phyloP scores from a whole-genome alignment of 1,284 basidiomycete genomes.

The Pulveroboletus sp. region DNA sequence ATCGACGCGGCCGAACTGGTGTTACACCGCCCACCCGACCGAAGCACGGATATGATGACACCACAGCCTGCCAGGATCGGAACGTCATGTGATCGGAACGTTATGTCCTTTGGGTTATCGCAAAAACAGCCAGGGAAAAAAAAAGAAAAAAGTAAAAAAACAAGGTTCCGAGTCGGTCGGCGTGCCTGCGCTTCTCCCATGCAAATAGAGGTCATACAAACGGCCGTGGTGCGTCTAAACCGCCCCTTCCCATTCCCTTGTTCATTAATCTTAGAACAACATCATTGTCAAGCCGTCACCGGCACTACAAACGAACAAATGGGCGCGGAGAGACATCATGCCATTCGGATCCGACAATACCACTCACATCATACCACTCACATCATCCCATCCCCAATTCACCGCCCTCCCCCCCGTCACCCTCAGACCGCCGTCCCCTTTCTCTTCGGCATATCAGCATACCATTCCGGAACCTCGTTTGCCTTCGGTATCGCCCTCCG shows the following conservation, averaged over 20 bases:
- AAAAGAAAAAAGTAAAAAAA: conserved; percentile 11
- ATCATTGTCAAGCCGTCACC: conserved; percentile 4
- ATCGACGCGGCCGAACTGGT: conserved; percentile 12
- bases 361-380: conserved; percentile 14
- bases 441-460: conserved; percentile 40
- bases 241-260: conserved; percentile 11
- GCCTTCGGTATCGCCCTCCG: conserved; percentile 63
- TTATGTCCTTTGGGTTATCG: conserved; percentile 2
- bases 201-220: conserved; percentile 8
- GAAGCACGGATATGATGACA: conserved; percentile 5
- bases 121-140: neutral
- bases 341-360: conserved; percentile 1
- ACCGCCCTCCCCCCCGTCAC: conserved; percentile 5
- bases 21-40: neutral
- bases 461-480: conserved; percentile 72
- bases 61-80: too few relatives aligned
- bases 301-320: neutral
- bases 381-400: neutral
- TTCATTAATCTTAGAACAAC: conserved; percentile 29
- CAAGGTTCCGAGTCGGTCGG: conserved; percentile 31
- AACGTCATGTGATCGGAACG: neutral
- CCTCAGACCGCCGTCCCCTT: conserved; percentile 25
- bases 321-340: neutral
- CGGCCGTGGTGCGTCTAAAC: conserved; percentile 24
- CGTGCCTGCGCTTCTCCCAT: conserved; percentile 24